Base-by-base conservation (phyloP, 306 rosid species). In the Luffa acutangula region DNA sequence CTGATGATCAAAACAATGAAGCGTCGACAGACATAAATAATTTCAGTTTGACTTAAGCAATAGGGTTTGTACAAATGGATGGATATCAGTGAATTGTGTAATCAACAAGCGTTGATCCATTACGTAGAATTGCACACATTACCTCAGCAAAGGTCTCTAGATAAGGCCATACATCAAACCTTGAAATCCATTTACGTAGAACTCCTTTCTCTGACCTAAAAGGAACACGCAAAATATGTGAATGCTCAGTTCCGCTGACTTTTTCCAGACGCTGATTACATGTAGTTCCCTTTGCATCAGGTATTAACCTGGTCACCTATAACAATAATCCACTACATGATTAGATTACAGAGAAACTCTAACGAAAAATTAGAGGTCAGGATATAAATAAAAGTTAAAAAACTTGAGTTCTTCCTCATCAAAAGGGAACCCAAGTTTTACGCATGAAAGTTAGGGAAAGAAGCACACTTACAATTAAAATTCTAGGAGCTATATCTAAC, bases 151-250 rank as follows among this genome's bases (percentile, higher is more conserved):
- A 95, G 82, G 90, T 89, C 90, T 92, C 98, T 70, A 91, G 87
- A 83, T 90, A 93, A 64, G 98, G 98, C 98, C 97, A 91, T 54
- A 83, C 95, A 83, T 92, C 98, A 89, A 95, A 95, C 84, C 97
- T 91, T 81, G 98, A 92, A 77, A 95, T 95, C 98, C 98, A 95
- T 89, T 92, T 90, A 25, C 87, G 90, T 3, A 95, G 89, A 66
- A 69, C 86, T 78, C 99, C 97, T 5, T 83, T 85, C 20, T 95
- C 87, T 36, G 97, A 92, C 81, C 93, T 86, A 80, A 95, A 95
- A 31, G 99, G 97, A 84, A 95, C 97, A 48, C 99, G 90, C 90
- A 95, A 84, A 81, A 95, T 95, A 84, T 90, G 90, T 37, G 94
- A 69, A 83, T 92, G 58, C 12, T 90, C 96, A 10, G 97, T 95